Conservation (phyloP, 1,284 basidiomycete genomes). For the Coniferiporia weirii region DNA sequence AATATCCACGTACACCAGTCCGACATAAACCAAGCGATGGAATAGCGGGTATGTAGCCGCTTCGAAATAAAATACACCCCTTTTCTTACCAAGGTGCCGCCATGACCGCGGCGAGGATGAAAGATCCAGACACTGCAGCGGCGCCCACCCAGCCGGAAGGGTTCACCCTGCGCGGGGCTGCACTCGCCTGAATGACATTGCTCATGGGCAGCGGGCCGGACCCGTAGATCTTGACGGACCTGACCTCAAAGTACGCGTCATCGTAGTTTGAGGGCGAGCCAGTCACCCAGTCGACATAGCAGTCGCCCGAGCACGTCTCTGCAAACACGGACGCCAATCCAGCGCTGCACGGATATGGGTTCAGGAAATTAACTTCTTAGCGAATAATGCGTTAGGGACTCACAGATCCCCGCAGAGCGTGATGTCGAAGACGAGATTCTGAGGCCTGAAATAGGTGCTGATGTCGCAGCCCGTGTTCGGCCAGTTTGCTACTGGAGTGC, state of each 20-base stretch:
- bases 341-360: constrained; percentile 34
- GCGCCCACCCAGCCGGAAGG: constrained; percentile 1
- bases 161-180: neutral
- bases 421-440: constrained; percentile 69
- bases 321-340: constrained; percentile 49
- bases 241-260: constrained; percentile 74
- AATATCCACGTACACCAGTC: neutral
- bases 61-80: neutral
- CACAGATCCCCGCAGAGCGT: constrained; percentile 59
- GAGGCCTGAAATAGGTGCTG: constrained; percentile 54
- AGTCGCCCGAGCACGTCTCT: constrained; percentile 59
- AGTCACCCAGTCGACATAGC: constrained; percentile 74
- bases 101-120: constrained; percentile 1
- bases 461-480: constrained; percentile 56
- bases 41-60: neutral
- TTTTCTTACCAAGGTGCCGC: neutral
- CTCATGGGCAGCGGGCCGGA: constrained; percentile 1
- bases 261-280: constrained; percentile 60
- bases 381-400: constrained; percentile 34
- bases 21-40: neutral
- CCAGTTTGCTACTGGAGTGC: constrained; percentile 66
- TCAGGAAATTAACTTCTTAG: neutral
- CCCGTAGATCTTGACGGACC: constrained; percentile 39
- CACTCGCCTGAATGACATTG: constrained; percentile 12
- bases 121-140: neutral